Evolutionary conservation across 257 asterid species (phyloP), one percentile per base, ranked within the genome.

Genomic region (Phtheirospermum japonicum): DNA sequence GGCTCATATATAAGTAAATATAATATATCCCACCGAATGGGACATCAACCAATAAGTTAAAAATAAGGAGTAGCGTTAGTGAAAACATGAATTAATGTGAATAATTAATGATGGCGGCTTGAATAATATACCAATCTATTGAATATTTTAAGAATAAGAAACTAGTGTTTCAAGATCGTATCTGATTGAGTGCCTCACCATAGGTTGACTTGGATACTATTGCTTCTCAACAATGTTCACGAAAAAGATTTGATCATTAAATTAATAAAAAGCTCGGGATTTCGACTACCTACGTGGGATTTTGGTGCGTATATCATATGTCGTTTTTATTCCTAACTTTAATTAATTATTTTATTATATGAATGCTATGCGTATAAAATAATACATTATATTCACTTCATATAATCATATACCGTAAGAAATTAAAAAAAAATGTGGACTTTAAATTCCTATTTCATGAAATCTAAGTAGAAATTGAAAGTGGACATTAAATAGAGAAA

Each of bases 61-160:
- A n/a, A 55, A 65, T 43, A 23, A 50, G 45, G 30, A 31, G 63
- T 76, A 71, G 77, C 31, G 43, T 66, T 52, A 32, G 51, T 59
- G 58, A 59, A 57, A 30, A 57, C n/a, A 70, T 28, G 66, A 66
- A 67, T 67, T 59, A 62, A 28, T 54, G 57, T 70, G 67, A 36
- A 6, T 36, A 36, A 62, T 55, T 66, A 36, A 62, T 67, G 75
- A 54, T 67, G 74, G 67, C 70, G 82, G 76, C 75, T 64, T 56
- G 43, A 63, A 63, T 46, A 52, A 46, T 34, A 45, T 55, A 58
- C 16, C 65, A 65, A 62, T 34, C 26, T 55, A 55, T 72, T 69
- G 30, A 65, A 56, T 77, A 63, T 45, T 74, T 64, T 6, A 61
- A 33, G 13, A 36, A 19, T 20, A 20, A 50, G 33, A 61, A 33